Percentiles rank a stretch among this genome's conserved stretches.
phyloP scores from a whole-genome alignment of 1,284 basidiomycete species.

The Puccinia triticina region DNA sequence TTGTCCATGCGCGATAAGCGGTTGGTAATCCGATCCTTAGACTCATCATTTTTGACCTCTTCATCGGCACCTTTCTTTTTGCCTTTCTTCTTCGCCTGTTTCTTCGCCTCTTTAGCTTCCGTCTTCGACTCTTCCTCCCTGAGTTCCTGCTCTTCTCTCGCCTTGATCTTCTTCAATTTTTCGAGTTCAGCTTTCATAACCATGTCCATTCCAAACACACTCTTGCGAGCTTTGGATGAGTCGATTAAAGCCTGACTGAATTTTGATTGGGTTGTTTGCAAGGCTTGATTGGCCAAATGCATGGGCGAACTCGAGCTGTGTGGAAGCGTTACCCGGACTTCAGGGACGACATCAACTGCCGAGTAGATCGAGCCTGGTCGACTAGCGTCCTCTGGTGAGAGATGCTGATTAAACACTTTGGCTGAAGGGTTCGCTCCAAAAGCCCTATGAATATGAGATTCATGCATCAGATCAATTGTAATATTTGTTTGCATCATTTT shows the following conservation, averaged over 20 bases:
- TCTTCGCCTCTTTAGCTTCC: constrained; percentile 43
- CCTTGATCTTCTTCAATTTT: constrained; percentile 50
- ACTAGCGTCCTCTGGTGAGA: constrained; percentile 37
- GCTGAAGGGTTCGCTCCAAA: constrained; percentile 28
- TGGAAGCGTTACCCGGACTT: constrained; percentile 9
- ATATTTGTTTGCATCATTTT: neutral
- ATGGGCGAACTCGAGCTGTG: constrained; percentile 32
- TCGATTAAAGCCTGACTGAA: constrained; percentile 39
- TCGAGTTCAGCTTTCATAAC: constrained; percentile 46
- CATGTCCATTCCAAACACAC: constrained; percentile 49
- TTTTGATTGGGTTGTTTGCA: constrained; percentile 13
- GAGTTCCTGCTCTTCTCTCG: constrained; percentile 37
- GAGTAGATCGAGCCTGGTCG: constrained; percentile 48
- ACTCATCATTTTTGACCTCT: constrained; percentile 12
- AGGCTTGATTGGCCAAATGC: constrained; percentile 43
- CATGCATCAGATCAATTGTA: neutral
- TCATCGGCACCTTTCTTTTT: constrained; percentile 32
- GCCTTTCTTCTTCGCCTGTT: constrained; percentile 29
- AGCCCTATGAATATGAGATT: constrained; percentile 12
- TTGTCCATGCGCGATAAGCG: constrained; percentile 32
- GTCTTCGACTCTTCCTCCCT: constrained; percentile 39
- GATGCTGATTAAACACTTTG: constrained; percentile 37
- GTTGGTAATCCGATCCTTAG: neutral
- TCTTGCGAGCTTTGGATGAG: constrained; percentile 46
- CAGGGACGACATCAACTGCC: neutral